phyloP scores from a whole-genome alignment of 2,329 filamentous ascomycete species.

The Metarhizium humberi region DNA sequence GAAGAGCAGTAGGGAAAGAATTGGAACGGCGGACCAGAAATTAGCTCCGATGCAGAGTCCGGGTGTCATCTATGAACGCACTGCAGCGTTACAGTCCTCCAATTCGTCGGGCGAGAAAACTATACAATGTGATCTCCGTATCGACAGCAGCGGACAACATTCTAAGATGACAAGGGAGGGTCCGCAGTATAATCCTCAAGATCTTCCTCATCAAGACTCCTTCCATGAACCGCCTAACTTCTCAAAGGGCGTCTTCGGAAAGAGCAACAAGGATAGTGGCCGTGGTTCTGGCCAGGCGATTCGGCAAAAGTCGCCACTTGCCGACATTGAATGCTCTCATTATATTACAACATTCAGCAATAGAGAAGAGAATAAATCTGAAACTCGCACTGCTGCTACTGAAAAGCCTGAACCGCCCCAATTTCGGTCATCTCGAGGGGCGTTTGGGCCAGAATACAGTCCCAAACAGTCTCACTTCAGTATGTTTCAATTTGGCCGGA shows the following conservation, averaged over 20 bases:
- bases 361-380: not conserved
- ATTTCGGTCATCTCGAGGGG: slow-evolving; percentile 2
- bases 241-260: slow-evolving; percentile 2
- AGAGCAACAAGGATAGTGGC: not conserved
- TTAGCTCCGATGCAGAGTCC: not conserved
- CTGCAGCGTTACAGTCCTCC: not conserved
- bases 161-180: not conserved
- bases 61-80: not conserved
- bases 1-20: not conserved
- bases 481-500: not conserved
- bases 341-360: not conserved
- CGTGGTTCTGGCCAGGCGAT: not conserved
- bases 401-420: not conserved
- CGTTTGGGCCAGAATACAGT: not conserved
- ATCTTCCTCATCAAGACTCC: not conserved
- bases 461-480: not conserved
- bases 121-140: not conserved
- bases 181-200: not conserved
- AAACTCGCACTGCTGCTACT: not conserved
- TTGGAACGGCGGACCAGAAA: not conserved
- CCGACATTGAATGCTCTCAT: not conserved
- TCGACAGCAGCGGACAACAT: not conserved
- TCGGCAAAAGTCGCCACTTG: slow-evolving; percentile 1
- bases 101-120: not conserved
- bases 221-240: not conserved